Base-by-base conservation (phyloP, 108 stramenopile species). In the Fistulifera pelliculosa region DNA sequence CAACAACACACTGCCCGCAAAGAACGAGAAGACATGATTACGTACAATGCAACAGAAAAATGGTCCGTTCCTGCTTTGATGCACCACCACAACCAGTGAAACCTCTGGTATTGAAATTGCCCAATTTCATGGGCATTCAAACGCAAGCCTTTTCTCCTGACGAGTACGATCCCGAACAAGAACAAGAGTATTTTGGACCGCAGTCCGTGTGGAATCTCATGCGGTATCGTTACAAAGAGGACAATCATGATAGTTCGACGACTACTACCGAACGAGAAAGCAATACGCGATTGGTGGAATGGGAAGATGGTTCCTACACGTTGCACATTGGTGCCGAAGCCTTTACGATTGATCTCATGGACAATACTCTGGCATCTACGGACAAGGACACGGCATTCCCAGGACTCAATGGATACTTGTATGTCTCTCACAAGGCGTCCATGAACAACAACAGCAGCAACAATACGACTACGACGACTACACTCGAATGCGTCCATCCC, bases 261-360 rank as follows among this genome's bases (percentile, higher is more conserved):
- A n/a, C n/a, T n/a, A n/a, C n/a, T n/a, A n/a, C n/a, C n/a, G 6
- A 68, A 2, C 58, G 84, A 7, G 86, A 88, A 57, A 71, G 68
- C 54, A 92, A 92, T 64, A 68, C 84, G 11, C 69, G 85, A 26
- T 60, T 95, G 12, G 89, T 95, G 23, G 71, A 85, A 42, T 95
- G 94, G 94, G 75, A 73, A 47, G 89, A 95, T 70, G 94, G 94
- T 17, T 76, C 77, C 16, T 85, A 59, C 38, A 86, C 85, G 7
- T 48, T 95, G 43, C 82, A 90, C 41, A 81, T 95, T 17, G 94
- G 94, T 14, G 68, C 69, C 18, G 91, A 95, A 71, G 69, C 79
- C 1, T 87, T 93, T 66, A 83, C 85, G 42, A 65, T 90, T 38
- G 83, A 90, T 57, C 52, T 42, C 24, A 40, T 76, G 25, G 55